phyloP scores from a whole-genome alignment of 75 land plant species.

The Selaginella moellendorffii region DNA sequence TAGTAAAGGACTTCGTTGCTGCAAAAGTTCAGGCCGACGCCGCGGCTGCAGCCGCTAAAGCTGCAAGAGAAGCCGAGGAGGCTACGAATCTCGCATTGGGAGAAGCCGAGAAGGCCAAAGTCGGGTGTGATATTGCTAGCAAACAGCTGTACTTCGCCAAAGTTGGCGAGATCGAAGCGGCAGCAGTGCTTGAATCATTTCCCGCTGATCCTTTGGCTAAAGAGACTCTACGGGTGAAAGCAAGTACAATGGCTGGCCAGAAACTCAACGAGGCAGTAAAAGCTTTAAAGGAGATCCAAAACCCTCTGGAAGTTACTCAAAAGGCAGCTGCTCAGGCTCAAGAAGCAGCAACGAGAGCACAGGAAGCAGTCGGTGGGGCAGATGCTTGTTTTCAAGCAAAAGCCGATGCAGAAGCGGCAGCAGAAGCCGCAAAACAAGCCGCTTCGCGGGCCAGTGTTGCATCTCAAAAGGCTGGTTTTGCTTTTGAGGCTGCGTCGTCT shows the following conservation, averaged over 20 bases:
- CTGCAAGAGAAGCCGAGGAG: slow-evolving; percentile 18
- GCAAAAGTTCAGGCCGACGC: slow-evolving; percentile 2
- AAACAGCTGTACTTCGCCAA: slow-evolving; percentile 20
- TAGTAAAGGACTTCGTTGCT: not conserved
- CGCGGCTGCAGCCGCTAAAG: slow-evolving; percentile 10
- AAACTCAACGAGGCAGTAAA: slow-evolving; percentile 15
- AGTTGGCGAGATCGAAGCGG: slow-evolving; percentile 19
- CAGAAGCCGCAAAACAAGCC: not conserved
- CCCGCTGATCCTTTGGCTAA: slow-evolving; percentile 14
- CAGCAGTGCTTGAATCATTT: slow-evolving; percentile 7
- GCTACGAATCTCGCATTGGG: slow-evolving; percentile 2
- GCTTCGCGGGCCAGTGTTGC: not conserved
- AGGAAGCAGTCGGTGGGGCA: slow-evolving; percentile 13
- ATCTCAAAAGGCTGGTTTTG: slow-evolving; percentile 2
- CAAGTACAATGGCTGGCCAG: slow-evolving; percentile 5
- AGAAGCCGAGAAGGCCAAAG: slow-evolving; percentile 19
- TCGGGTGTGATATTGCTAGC: slow-evolving; percentile 10
- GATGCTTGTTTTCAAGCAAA: slow-evolving; percentile 10
- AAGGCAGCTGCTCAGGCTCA: slow-evolving; percentile 6
- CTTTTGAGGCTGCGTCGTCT: not conserved
- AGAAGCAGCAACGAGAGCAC: slow-evolving; percentile 10
- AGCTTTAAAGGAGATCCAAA: slow-evolving; percentile 19
- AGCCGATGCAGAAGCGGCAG: slow-evolving; percentile 11
- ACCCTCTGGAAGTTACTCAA: not conserved
- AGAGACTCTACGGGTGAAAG: slow-evolving; percentile 14